Conservation (phyloP, 495 filamentous ascomycete species). For the Penicillium cataractarum region DNA sequence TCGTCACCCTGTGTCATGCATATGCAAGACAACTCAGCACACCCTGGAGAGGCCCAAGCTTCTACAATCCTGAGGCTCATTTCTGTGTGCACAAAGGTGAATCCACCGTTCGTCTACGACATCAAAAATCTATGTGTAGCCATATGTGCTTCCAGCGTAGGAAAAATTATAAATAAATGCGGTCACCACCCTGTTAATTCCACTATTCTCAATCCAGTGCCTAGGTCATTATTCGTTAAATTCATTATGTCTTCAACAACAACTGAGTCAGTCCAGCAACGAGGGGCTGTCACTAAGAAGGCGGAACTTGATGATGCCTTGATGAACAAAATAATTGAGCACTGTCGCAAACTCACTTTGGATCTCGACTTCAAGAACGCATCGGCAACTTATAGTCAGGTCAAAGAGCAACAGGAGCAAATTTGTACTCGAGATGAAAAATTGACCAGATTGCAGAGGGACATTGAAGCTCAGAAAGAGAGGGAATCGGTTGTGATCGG, state of each 20-base stretch:
- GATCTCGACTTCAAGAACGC: conserved; percentile 9
- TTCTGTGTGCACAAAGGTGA: not conserved
- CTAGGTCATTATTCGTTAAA: not conserved
- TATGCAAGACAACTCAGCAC: conserved; percentile 11
- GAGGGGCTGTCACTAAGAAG: not conserved
- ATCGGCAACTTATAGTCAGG: conserved; percentile 7
- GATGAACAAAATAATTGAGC: not conserved
- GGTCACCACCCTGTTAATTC: not conserved
- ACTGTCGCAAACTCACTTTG: not conserved
- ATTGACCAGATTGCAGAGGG: not conserved
- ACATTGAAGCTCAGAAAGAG: not conserved
- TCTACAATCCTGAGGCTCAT: not conserved
- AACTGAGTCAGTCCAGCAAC: not conserved
- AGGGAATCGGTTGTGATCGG: not conserved
- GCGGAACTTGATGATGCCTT: not conserved
- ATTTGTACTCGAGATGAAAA: conserved; percentile 2
- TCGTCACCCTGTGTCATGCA: conserved; percentile 3
- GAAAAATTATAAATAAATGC: conserved; percentile 1
- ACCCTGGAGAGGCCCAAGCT: not conserved
- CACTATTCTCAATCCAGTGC: not conserved
- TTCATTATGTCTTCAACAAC: not conserved
- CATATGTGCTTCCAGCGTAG: not conserved
- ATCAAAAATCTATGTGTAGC: not conserved
- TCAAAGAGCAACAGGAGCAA: conserved; percentile 7
- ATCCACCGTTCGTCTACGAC: not conserved